Evolutionary conservation across 805 yeast species (phyloP), one percentile per base, ranked within the genome.

Genomic region (Nadsonia fulvescens): DNA sequence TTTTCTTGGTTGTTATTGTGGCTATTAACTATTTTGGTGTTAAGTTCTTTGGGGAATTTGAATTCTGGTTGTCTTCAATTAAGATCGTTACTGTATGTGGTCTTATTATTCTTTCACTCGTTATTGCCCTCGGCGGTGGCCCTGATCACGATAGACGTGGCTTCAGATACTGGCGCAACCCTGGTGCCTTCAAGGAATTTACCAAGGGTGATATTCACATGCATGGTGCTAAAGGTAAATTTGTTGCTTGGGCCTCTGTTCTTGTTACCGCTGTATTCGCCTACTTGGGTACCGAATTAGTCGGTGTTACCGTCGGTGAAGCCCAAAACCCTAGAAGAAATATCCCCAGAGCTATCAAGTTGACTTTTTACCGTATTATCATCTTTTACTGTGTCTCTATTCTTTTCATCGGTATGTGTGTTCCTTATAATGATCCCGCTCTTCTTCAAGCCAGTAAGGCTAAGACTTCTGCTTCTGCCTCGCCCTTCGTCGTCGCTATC

Each of bases 401-500:
- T 28, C 57, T 72, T 37, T 49, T 74, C 31, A 51, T 76, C 35
- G 79, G 81, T 23, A 58, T 71, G 66, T 58, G 70, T 44, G 83
- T 74, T 30, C 62, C 77, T 18, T 63, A 64, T 32, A 56, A 56
- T 35, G 70, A 69, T 42, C 58, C 62, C 20, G 37, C 49, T 24
- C 55, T 74, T 33, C 59, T 66, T 10, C 60, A 67, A 26, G 46
- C 53, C 6, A 20, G 22, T 23, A 18, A 30, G 28, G 14, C 27
- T 27, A 28, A 51, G n/a, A 51, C 65, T 2, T 56, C 57, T 22
- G 81, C 83, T 3, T 61, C 73, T 20, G 82, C 86, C 12, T 74
- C 89, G 9, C 92, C 93, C 20, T 78, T 77, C 41, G 83, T 77
- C 28, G 70, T 77, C 42, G 93, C 92, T 24, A 71, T 78, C 41